Evolutionary conservation across 2,329 filamentous ascomycete species (phyloP), one percentile per base, ranked within the genome.

Genomic region (Alternaria ethzedia): DNA sequence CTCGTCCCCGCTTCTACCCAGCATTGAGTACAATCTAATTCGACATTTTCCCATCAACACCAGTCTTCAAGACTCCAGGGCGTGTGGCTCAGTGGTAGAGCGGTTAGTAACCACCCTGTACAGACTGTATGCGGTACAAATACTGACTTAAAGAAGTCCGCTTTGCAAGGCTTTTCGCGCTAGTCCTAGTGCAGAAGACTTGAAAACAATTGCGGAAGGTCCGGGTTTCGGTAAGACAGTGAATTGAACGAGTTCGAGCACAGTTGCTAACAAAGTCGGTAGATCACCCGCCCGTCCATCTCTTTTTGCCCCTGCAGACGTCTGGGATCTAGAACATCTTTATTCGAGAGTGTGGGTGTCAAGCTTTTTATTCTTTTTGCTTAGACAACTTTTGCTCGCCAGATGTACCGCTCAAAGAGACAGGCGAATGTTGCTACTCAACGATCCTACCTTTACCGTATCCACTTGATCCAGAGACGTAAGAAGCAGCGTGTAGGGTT

Each of bases 51-150:
- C 17, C 26, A 55, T 52, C 15, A 52, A 54, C 47, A 59, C 17
- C 36, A 41, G 36, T 41, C 36, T 41, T 17, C 36, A 6, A 41
- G 36, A 41, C 36, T 17, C 36, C 41, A 43, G 72, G 72, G 72
- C 72, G 67, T 76, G 59, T 75, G 69, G 75, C 74, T 75, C 75
- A 77, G 75, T 76, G 75, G 75, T 76, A 78, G 75, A 75, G 75
- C 75, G 75, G 75, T 30, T 30, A 30, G 28, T 30, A 13, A 30
- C 12, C 28, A 30, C 28, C 28, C 11, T 30, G 2, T 30, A 12
- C 28, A 21, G 21, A 21, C 3, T 21, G 21, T 21, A 21, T 21
- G 21, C 21, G 21, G 4, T 4, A 21, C 21, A 21, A 21, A 4
- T 21, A 21, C 28, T 30, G 28, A 30, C 28, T 5, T 30, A 12